Conservation (phyloP, 345 rosid genomes). For the Alliaria petiolata region DNA sequence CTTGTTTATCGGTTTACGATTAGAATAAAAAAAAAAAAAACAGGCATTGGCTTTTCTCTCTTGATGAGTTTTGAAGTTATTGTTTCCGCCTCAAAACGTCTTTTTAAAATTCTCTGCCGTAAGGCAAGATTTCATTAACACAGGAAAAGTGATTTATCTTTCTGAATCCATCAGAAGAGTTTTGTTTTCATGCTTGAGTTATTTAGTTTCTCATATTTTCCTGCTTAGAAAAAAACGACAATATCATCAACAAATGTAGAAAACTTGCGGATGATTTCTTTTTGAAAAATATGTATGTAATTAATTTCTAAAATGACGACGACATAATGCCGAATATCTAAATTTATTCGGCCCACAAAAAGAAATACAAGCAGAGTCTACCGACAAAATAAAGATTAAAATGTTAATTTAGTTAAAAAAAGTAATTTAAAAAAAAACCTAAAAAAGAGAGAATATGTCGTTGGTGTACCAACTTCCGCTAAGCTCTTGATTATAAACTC, state of each 20-base stretch:
- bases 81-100: conserved; percentile 10
- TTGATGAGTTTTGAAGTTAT: conserved; percentile 9
- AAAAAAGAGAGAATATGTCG: background rate
- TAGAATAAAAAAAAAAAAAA: conserved; percentile 17
- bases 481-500: background rate
- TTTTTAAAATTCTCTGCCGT: background rate
- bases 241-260: too few relatives aligned
- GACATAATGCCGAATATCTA: background rate
- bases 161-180: conserved; percentile 5
- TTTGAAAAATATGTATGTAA: too few relatives aligned
- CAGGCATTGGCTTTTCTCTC: background rate
- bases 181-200: background rate
- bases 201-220: background rate
- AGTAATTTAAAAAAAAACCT: background rate
- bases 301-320: background rate
- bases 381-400: background rate
- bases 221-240: too few relatives aligned
- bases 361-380: background rate
- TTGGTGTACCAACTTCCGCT: conserved; percentile 21
- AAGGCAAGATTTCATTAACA: conserved; percentile 26
- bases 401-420: background rate
- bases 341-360: background rate
- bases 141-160: background rate
- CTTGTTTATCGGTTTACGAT: conserved; percentile 7
- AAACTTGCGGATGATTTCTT: too few relatives aligned